Base-by-base conservation (phyloP, 495 filamentous ascomycete species). In the Xylaria nigripes region DNA sequence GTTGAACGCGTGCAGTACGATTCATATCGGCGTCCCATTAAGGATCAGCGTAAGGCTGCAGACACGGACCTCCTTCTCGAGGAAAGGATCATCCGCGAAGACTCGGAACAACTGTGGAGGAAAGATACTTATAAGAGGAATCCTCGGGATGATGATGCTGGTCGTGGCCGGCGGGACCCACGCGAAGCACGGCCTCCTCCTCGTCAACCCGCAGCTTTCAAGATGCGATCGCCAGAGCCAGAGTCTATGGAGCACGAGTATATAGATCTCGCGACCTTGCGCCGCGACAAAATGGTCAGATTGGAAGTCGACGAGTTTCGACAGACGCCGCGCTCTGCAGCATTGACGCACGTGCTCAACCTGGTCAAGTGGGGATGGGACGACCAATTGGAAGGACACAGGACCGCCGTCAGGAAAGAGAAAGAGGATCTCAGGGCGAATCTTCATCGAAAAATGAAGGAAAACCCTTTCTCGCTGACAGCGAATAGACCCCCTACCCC, bases 331-430 rank as follows among this genome's bases (percentile, higher is more conserved):
- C 53, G 53, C 12, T 15, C 45, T 16, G 45, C 19, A 2, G 53
- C 53, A 3, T 22, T 55, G 27, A 40, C 53, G 16, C 46, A 55
- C 18, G 46, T 55, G 46, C 46, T 55, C 15, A 55, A 55, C 27
- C n/a, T 55, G 38, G 29, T 55, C 16, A 55, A 55, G 22, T 55
- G 53, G 53, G 53, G 53, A n/a, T 55, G 53, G 53, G 53, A 55
- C n/a, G 53, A 55, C 1, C 53, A 55, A 38, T 19, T 55, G 0
- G 46, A 50, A 12, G 46, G 46, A 13, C 53, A 55, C 18, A 43
- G 46, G 12, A 19, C 10, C 3, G 46, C 45, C n/a, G 53, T 55
- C 19, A 43, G 38, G 23, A 55, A 45, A 29, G 46, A 55, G 38
- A 55, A 50, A 34, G 45, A 49, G n/a, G 46, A 50, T 1, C 27